phyloP scores from a whole-genome alignment of 768 basidiomycete genomes.

The Panus rudis region DNA sequence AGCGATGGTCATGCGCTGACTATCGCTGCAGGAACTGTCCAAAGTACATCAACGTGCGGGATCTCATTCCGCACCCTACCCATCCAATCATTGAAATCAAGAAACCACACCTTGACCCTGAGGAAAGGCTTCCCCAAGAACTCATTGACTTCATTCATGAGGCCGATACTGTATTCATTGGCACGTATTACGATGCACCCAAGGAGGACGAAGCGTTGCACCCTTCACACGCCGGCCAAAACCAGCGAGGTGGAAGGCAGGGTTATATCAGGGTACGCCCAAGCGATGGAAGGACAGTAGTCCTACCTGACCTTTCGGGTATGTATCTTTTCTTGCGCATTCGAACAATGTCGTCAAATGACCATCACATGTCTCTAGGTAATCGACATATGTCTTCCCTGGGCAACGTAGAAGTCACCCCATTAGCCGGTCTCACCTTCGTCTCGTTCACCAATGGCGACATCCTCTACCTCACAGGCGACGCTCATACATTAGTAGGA shows the following conservation, averaged over 20 bases:
- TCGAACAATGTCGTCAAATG: slow-evolving; percentile 1
- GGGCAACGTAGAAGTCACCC: slow-evolving; percentile 53
- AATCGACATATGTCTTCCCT: slow-evolving; percentile 62
- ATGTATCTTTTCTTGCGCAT: slow-evolving; percentile 3
- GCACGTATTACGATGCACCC: slow-evolving; percentile 40
- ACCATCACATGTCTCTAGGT: slow-evolving; percentile 27
- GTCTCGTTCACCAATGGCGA: slow-evolving; percentile 45
- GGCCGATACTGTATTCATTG: slow-evolving; percentile 50
- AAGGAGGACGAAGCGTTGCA: slow-evolving; percentile 30
- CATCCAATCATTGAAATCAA: slow-evolving; percentile 33
- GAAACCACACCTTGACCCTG: slow-evolving; percentile 24
- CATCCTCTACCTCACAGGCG: slow-evolving; percentile 57
- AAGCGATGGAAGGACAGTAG: slow-evolving; percentile 45
- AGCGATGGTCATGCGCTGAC: background rate
- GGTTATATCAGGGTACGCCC: slow-evolving; percentile 48
- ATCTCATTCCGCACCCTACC: slow-evolving; percentile 38
- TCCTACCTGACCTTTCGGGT: slow-evolving; percentile 58
- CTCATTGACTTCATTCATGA: slow-evolving; percentile 40
- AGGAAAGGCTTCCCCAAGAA: slow-evolving; percentile 41
- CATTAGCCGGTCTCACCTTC: slow-evolving; percentile 52
- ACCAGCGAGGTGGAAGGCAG: slow-evolving; percentile 56
- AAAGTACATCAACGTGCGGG: slow-evolving; percentile 58
- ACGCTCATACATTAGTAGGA: slow-evolving; percentile 44
- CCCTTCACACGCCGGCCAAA: slow-evolving; percentile 57
- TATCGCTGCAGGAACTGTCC: slow-evolving; percentile 48